These are phyloP conservation scores for Papiliotrema laurentii DNA, from an alignment of 1,284 basidiomycete genomes.

Conservation along the genomic window DNA sequence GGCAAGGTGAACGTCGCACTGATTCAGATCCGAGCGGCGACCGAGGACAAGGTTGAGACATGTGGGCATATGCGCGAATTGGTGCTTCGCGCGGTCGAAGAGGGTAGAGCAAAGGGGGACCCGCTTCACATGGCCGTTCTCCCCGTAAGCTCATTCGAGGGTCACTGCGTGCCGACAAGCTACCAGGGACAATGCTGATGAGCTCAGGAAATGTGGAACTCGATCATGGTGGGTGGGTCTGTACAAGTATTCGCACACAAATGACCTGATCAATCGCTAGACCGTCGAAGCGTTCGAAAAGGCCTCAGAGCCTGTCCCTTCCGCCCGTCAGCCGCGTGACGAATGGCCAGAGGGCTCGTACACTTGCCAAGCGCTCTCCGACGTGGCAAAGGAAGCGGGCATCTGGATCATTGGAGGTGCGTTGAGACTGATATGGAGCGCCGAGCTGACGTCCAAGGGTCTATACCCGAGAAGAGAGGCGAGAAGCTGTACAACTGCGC, in stretches of 20 bases:
- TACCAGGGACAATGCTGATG: neutral
- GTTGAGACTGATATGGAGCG: neutral
- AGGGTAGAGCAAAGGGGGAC: neutral
- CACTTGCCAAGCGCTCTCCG: constrained; percentile 70
- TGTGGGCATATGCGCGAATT: constrained; percentile 8
- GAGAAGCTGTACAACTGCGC: constrained; percentile 72
- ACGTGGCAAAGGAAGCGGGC: constrained; percentile 65
- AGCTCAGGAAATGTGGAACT: constrained; percentile 14
- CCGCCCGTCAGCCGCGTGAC: neutral
- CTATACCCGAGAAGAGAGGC: constrained; percentile 73
- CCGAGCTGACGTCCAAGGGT: constrained; percentile 48
- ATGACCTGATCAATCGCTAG: neutral
- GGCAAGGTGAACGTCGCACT: too few species aligned
- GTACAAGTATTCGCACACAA: neutral
- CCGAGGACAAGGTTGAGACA: constrained; percentile 2
- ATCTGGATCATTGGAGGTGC: constrained; percentile 70
- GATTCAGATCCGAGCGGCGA: constrained; percentile 6
- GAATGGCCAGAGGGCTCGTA: constrained; percentile 30
- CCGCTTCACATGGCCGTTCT: constrained; percentile 10
- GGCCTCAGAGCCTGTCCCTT: constrained; percentile 9
- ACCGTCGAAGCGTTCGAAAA: constrained; percentile 2
- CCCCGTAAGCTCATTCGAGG: constrained; percentile 2
- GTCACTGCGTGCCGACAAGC: too few species aligned
- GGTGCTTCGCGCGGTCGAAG: constrained; percentile 6
- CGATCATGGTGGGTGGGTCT: neutral